phyloP scores from a whole-genome alignment of 805 yeast species.

The Candida peoriensis region DNA sequence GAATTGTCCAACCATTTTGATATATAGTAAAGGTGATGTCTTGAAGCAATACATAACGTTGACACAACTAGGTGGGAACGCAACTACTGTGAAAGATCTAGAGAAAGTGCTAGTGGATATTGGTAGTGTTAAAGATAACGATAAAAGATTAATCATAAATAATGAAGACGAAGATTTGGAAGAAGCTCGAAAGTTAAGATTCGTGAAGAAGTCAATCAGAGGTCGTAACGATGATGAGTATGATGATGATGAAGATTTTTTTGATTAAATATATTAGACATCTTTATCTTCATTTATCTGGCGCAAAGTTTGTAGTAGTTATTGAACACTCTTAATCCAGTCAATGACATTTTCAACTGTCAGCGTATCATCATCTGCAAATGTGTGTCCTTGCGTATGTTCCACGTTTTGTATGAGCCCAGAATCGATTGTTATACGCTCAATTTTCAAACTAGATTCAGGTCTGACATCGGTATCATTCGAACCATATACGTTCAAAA shows the following conservation, averaged over 20 bases:
- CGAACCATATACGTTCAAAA: constrained; percentile 8
- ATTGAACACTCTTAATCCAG: constrained; percentile 12
- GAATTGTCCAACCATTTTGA: constrained; percentile 86
- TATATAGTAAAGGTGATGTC: constrained; percentile 76
- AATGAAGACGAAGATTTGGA: constrained; percentile 56
- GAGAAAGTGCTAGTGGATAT: constrained; percentile 66
- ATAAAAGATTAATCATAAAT: constrained; percentile 60
- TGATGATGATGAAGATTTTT: no score
- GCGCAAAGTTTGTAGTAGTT: not conserved
- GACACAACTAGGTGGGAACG: constrained; percentile 78
- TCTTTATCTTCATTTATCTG: not conserved
- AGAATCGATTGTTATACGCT: not conserved
- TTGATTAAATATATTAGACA: no score
- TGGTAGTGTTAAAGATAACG: constrained; percentile 61
- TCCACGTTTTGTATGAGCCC: constrained; percentile 1
- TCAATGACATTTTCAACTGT: constrained; percentile 2
- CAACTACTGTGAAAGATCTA: constrained; percentile 61
- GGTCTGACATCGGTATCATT: constrained; percentile 10
- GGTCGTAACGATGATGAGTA: constrained; percentile 36
- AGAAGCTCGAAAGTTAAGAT: constrained; percentile 47
- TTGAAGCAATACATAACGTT: constrained; percentile 77
- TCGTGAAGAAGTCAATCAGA: constrained; percentile 54
- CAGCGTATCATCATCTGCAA: constrained; percentile 9
- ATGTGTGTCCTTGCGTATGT: constrained; percentile 10
- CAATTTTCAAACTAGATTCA: constrained; percentile 4